Conservation (phyloP, 2,329 filamentous ascomycete genomes). For the Verruconis gallopava region DNA sequence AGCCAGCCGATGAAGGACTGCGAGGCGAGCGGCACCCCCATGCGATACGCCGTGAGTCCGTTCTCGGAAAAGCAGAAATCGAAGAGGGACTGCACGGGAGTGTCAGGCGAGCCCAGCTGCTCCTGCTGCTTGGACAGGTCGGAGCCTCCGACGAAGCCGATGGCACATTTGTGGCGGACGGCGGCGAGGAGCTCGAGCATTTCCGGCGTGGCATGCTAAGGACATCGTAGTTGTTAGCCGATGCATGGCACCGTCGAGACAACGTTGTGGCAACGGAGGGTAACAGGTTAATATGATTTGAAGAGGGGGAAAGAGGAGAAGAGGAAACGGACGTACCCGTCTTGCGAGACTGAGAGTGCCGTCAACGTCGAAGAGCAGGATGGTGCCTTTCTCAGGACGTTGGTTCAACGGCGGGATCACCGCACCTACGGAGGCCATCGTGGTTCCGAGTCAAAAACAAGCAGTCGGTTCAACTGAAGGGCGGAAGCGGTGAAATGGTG, state of each 20-base stretch:
- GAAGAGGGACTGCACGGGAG: constrained; percentile 71
- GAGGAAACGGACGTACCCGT: constrained; percentile 41
- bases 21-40: constrained; percentile 61
- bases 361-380: constrained; percentile 94
- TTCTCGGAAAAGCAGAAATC: constrained; percentile 98
- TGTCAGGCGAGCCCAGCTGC: constrained; percentile 78
- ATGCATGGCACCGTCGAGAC: no score
- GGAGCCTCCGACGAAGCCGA: constrained; percentile 90
- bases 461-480: no score
- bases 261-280: no score
- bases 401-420: constrained; percentile 64
- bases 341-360: constrained; percentile 78
- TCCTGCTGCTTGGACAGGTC: constrained; percentile 57
- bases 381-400: constrained; percentile 82
- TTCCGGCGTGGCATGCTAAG: constrained; percentile 57
- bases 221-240: constrained; percentile 13
- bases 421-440: constrained; percentile 29
- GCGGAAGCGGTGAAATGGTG: no score
- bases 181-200: constrained; percentile 69
- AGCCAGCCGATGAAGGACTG: constrained; percentile 87
- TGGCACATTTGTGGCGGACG: constrained; percentile 76
- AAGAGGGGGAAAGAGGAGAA: no score
- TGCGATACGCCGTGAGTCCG: constrained; percentile 78
- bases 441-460: no score
- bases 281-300: not conserved